These are phyloP conservation scores for Fusarium continuum DNA, from an alignment of 2,329 filamentous ascomycete species.

Conservation along the genomic window DNA sequence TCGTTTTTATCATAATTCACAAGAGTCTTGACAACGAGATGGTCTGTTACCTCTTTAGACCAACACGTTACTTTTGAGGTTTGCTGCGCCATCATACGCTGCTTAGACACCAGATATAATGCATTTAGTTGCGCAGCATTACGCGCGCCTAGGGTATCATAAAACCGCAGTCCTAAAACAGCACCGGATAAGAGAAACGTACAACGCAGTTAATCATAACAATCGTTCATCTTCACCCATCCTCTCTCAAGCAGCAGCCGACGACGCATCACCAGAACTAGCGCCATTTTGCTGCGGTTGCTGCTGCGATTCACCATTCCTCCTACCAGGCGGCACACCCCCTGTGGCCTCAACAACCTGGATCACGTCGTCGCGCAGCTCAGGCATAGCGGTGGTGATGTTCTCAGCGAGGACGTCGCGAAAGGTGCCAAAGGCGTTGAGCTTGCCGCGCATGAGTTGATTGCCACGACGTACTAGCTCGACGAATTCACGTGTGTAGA, in stretches of 20 bases:
- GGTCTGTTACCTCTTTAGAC: no score
- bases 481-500: conserved; percentile 78
- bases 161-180: not conserved
- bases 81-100: not conserved
- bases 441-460: conserved; percentile 73
- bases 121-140: conserved; percentile 2
- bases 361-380: conserved; percentile 63
- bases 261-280: conserved; percentile 6
- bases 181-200: not conserved
- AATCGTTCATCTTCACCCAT: not conserved
- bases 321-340: conserved; percentile 36
- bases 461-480: conserved; percentile 73
- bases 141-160: conserved; percentile 12
- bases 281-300: conserved; percentile 28
- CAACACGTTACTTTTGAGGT: no score
- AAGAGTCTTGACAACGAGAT: no score
- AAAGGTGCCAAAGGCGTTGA: conserved; percentile 67
- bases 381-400: conserved; percentile 66
- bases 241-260: conserved; percentile 7
- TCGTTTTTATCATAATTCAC: not conserved
- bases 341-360: conserved; percentile 60
- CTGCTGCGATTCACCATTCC: conserved; percentile 2
- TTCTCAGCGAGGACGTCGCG: conserved; percentile 69
- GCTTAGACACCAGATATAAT: not conserved
- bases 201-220: not conserved